Evolutionary conservation across 768 basidiomycete species (phyloP).

Genomic region (Agrocybe chaxingu): DNA sequence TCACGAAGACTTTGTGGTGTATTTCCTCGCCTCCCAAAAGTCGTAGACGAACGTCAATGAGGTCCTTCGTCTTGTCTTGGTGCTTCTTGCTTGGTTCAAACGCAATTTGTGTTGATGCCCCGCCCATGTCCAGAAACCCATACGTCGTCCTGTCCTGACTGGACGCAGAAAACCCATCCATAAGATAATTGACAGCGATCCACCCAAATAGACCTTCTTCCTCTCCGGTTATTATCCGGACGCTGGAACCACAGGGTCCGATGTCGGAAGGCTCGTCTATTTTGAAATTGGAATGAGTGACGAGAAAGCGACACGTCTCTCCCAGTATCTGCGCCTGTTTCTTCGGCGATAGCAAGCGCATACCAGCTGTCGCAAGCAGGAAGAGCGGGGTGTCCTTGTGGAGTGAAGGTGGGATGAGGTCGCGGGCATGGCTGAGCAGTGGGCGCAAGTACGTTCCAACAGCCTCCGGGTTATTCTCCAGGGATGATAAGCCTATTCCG

Average conservation of each 20-base stretch:
- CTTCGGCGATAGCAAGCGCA: constrained; percentile 77
- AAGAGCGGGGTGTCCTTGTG: constrained; percentile 87
- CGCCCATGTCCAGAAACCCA: constrained; percentile 99
- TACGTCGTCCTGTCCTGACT: constrained; percentile 74
- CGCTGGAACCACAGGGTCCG: constrained; percentile 89
- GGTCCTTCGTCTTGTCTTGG: constrained; percentile 49
- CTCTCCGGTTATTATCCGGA: constrained; percentile 94
- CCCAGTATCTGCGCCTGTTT: constrained; percentile 73
- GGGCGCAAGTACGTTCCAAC: constrained; percentile 80
- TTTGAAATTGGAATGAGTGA: constrained; percentile 71
- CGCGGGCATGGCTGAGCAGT: constrained; percentile 76
- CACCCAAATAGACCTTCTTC: constrained; percentile 98
- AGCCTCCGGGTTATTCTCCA: constrained; percentile 62
- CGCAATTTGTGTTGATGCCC: constrained; percentile 97
- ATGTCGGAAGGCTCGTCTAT: constrained; percentile 61
- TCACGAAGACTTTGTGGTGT: constrained; percentile 91
- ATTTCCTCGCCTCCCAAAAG: constrained; percentile 85
- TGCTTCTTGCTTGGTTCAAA: constrained; percentile 81
- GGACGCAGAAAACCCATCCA: constrained; percentile 82
- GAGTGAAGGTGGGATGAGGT: constrained; percentile 83
- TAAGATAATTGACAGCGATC: constrained; percentile 98
- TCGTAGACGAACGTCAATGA: constrained; percentile 79
- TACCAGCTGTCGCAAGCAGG: constrained; percentile 94
- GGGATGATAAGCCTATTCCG: constrained; percentile 78
- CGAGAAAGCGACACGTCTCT: constrained; percentile 75